phyloP scores from a whole-genome alignment of 441 rosid genomes.

The Pelargonium fulgidum region DNA sequence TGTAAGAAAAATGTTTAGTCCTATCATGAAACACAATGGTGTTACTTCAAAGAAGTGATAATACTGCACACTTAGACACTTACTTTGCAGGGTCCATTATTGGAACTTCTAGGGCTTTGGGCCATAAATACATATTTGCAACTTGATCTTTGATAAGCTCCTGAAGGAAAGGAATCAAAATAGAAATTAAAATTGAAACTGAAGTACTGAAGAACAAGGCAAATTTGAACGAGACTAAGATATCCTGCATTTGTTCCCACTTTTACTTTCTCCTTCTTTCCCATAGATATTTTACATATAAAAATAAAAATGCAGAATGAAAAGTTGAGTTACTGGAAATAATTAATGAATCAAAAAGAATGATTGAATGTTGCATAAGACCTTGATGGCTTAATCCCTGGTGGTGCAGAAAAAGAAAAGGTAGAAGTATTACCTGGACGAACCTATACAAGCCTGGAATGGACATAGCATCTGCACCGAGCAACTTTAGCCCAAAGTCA shows the following conservation, averaged over 20 bases:
- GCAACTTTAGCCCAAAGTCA: conserved; percentile 27
- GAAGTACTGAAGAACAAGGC: neutral
- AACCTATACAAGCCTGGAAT: conserved; percentile 30
- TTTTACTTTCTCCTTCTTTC: neutral
- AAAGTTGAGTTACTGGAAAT: too few relatives aligned
- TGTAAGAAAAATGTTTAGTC: neutral
- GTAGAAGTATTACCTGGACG: conserved; percentile 21
- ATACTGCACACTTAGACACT: conserved; percentile 8
- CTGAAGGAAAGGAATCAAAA: conserved; percentile 15
- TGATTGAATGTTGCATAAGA: too few relatives aligned
- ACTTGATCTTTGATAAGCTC: conserved; percentile 30
- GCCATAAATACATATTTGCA: conserved; percentile 30
- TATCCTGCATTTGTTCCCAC: neutral
- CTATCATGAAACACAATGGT: neutral
- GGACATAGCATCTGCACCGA: conserved; percentile 29
- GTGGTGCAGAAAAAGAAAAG: neutral
- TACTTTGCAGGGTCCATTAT: conserved; percentile 26
- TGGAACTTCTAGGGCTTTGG: conserved; percentile 26
- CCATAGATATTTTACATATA: too few relatives aligned
- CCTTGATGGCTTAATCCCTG: neutral
- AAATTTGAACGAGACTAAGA: neutral
- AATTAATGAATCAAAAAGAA: too few relatives aligned
- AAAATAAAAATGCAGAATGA: too few relatives aligned
- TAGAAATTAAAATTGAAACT: neutral
- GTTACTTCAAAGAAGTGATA: neutral